Conservation (phyloP, 495 filamentous ascomycete species). For the Podospora didyma region DNA sequence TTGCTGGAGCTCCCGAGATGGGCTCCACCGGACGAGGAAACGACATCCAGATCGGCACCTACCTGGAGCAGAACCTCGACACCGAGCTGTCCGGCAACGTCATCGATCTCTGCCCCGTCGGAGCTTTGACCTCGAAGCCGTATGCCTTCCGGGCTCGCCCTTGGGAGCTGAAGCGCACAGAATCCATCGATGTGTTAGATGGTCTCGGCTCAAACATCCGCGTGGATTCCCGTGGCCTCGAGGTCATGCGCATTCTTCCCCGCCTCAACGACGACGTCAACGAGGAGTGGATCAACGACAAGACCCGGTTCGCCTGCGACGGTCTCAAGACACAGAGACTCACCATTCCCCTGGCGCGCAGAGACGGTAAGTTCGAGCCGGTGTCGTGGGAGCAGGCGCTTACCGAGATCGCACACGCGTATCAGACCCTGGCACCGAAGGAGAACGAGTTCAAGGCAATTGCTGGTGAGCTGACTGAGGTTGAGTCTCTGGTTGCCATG, state of each 20-base stretch:
- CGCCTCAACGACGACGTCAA: conserved; percentile 96
- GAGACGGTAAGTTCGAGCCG: conserved; percentile 82
- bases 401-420: conserved; percentile 74
- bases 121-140: conserved; percentile 92
- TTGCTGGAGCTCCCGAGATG: conserved; percentile 91
- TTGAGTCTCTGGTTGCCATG: conserved; percentile 89
- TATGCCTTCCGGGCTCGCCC: conserved; percentile 96
- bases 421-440: conserved; percentile 69
- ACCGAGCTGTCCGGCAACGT: conserved; percentile 95
- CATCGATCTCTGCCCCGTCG: conserved; percentile 96
- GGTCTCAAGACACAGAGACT: conserved; percentile 93
- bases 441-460: conserved; percentile 94
- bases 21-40: conserved; percentile 93
- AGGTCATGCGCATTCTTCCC: conserved; percentile 92
- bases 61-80: conserved; percentile 86
- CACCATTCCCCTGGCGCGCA: conserved; percentile 85
- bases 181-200: conserved; percentile 92
- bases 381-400: conserved; percentile 93
- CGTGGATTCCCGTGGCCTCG: conserved; percentile 86
- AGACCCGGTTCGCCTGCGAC: conserved; percentile 93
- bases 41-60: conserved; percentile 96
- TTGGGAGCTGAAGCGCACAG: conserved; percentile 91
- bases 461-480: conserved; percentile 84
- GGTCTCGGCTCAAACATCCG: conserved; percentile 91
- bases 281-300: conserved; percentile 99